These are phyloP conservation scores for Plasmodium reichenowi DNA, from an alignment of 169 alveolate species.

Conservation along the genomic window DNA sequence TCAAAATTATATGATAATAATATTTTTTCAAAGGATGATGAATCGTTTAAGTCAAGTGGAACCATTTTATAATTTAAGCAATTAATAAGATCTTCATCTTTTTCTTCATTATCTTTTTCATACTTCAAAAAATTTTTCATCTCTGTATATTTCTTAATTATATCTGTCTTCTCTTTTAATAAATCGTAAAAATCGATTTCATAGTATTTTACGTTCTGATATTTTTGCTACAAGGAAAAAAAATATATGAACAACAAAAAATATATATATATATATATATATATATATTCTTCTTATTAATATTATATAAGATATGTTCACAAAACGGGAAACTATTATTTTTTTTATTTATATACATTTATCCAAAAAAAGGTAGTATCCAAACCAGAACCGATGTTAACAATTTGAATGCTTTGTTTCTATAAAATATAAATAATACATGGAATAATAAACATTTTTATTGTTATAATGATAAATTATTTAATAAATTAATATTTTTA, in stretches of 20 bases:
- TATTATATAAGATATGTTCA: no score
- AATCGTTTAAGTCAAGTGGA: constrained; percentile 38
- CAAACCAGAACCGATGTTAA: constrained; percentile 76
- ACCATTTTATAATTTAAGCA: constrained; percentile 74
- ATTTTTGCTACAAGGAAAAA: constrained; percentile 30
- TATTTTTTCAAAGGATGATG: constrained; percentile 8
- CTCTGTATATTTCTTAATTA: constrained; percentile 37
- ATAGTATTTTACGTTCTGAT: constrained; percentile 36
- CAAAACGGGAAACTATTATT: background rate
- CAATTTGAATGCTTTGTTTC: constrained; percentile 60
- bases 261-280: no score
- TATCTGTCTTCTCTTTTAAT: constrained; percentile 31
- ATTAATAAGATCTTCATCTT: constrained; percentile 31
- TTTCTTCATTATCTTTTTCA: constrained; percentile 15
- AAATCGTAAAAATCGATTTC: constrained; percentile 66
- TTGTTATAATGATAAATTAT: background rate
- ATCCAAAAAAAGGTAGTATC: constrained; percentile 78
- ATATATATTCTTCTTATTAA: background rate
- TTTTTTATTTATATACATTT: constrained; percentile 16
- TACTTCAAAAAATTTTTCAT: constrained; percentile 41
- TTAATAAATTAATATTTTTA: background rate
- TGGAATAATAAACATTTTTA: background rate
- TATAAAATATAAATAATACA: constrained; percentile 3
- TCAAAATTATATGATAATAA: constrained; percentile 40
- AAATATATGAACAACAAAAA: constrained; percentile 1